Conservation (phyloP, 1,284 basidiomycete species). For the Flammula alnicola region DNA sequence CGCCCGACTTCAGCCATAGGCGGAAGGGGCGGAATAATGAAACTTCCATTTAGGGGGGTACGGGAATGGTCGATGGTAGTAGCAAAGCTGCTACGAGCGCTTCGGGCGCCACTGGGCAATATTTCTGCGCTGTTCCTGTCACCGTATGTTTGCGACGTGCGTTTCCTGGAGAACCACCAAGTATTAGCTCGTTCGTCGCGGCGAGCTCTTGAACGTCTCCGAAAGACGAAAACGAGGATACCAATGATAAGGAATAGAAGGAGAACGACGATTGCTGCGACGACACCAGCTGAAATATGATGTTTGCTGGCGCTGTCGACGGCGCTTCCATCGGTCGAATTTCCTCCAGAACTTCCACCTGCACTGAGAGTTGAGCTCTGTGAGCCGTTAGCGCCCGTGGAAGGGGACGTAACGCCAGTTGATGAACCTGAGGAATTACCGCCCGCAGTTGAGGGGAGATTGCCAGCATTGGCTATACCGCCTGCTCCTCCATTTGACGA, state of each 20-base stretch:
- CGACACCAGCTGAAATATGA: constrained; percentile 31
- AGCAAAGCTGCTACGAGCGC: constrained; percentile 41
- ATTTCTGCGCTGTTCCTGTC: constrained; percentile 25
- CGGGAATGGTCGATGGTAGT: constrained; percentile 38
- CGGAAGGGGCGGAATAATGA: constrained; percentile 42
- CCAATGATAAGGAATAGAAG: constrained; percentile 28
- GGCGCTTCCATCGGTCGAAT: not conserved
- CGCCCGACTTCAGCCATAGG: constrained; percentile 49
- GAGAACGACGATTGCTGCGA: constrained; percentile 35
- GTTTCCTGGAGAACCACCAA: constrained; percentile 40
- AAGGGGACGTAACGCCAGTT: not conserved
- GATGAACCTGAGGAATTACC: no score
- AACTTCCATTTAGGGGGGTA: constrained; percentile 18
- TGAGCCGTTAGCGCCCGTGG: constrained; percentile 11
- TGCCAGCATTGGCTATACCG: no score
- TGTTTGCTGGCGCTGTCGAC: constrained; percentile 6
- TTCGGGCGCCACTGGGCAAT: constrained; percentile 20
- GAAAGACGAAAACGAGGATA: constrained; percentile 34
- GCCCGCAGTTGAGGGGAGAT: no score
- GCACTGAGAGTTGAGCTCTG: constrained; percentile 4
- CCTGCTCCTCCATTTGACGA: no score
- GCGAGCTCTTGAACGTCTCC: constrained; percentile 34
- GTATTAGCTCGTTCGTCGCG: constrained; percentile 34
- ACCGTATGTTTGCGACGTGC: constrained; percentile 27
- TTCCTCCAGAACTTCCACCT: constrained; percentile 6